Base-by-base conservation (phyloP, 2,329 filamentous ascomycete species). In the Rhexocercosporidium sp. region DNA sequence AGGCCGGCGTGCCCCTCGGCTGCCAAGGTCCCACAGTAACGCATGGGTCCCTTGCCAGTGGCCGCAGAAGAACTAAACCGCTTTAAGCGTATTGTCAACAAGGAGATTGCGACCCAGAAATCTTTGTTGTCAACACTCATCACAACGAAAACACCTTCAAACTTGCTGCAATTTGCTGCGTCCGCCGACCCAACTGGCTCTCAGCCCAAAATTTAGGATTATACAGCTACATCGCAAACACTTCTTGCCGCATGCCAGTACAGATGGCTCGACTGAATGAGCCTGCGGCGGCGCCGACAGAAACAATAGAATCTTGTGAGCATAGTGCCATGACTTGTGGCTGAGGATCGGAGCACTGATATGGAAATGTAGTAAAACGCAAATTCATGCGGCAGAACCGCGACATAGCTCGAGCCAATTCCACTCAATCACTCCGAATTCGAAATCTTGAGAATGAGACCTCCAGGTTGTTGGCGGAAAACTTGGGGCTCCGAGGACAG, bases 361-460 rank as follows among this genome's bases (percentile, higher is more conserved):
- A 62, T 49, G 56, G 8, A 39, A 25, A 51, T 64, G 60, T 74
- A 94, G 92, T 95, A 67, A 92, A 92, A 77, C 87, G 90, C 75
- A 90, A 91, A 77, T 93, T 94, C 76, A 83, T 94, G 74, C 87
- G 92, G 64, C 93, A 96, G 78, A 96, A 96, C 77, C 87, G 92
- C 79, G 92, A 96, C 75, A 90, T 96, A 70, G 92, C 92, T 70
- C 89, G 90, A 77, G 88, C 86, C 74, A 96, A 96, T 80, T 93
- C 92, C 27, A 85, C 86, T 60, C 91, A 94, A 78, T 92, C 91
- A 37, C 83, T 93, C 37, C 90, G 90, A 71, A 94, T 96, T 74
- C 89, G 92, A 68, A 87, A 84, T 70, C 85, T 96, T 66, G 92
- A 95, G 76, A 88, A 89, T 76, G 92, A 96, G 78, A 89, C 88